A percentile compares a stretch with the other conserved stretches of the same genome.
phyloP scores from a whole-genome alignment of 129 eudicot genomes.

The Escallonia rubra region DNA sequence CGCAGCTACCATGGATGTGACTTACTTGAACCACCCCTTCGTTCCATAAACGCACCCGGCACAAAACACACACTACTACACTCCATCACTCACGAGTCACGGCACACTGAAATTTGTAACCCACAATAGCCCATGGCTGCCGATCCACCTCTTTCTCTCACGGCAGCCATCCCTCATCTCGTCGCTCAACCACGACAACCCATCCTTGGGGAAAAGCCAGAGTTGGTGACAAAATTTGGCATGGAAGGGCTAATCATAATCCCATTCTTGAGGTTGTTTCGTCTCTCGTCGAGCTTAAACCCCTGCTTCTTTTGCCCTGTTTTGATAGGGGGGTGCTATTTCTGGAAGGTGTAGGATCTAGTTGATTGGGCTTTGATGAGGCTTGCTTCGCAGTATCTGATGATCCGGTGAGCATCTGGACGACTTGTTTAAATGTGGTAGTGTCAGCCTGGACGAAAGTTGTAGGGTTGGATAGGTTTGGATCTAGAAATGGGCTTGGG shows the following conservation, averaged over 20 bases:
- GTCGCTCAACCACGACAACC: no score
- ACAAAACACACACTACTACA: no score
- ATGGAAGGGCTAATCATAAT: conserved; percentile 58
- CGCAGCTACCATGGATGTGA: no score
- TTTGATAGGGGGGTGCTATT: conserved; percentile 56
- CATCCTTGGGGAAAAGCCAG: conserved; percentile 41
- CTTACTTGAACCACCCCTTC: no score
- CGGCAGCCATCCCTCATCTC: no score
- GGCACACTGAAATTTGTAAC: no score
- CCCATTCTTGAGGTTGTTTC: conserved; percentile 74
- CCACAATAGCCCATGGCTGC: no score
- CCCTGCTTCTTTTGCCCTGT: conserved; percentile 63
- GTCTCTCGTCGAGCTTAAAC: conserved; percentile 68
- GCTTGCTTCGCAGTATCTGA: conserved; percentile 46
- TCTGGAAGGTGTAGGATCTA: conserved; percentile 30
- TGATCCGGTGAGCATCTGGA: conserved; percentile 92
- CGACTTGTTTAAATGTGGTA: conserved; percentile 77
- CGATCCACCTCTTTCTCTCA: no score
- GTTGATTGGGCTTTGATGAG: conserved; percentile 7
- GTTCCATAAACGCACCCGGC: no score
- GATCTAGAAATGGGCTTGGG: conserved; percentile 67
- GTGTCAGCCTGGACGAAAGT: conserved; percentile 91
- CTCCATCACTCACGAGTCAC: no score
- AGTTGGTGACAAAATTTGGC: conserved; percentile 26
- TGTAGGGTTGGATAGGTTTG: conserved; percentile 77